phyloP scores from a whole-genome alignment of 1,284 basidiomycete species.

The Ceratobasidium sp. region DNA sequence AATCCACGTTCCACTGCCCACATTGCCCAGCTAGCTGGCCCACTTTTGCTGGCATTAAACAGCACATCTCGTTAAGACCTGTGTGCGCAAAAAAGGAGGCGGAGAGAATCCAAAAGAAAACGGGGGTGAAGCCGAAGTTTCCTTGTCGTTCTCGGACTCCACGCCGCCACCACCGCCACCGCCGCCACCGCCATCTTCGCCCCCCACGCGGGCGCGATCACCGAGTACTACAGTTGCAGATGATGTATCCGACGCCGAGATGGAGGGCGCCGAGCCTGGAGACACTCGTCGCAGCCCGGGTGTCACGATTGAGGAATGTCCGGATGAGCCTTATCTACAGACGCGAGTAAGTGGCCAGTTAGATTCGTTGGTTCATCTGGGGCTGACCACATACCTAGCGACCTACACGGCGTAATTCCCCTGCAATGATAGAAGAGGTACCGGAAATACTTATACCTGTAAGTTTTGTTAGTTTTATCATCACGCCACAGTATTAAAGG shows the following conservation, averaged over 20 bases:
- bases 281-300: neutral
- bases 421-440: no score
- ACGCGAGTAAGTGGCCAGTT: neutral
- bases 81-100: neutral
- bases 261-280: neutral
- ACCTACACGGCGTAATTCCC: neutral
- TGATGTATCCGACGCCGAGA: neutral
- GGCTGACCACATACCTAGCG: neutral
- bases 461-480: no score
- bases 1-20: neutral
- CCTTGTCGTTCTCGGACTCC: neutral
- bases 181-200: no score
- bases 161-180: neutral
- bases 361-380: neutral
- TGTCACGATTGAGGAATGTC: neutral
- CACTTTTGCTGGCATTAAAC: neutral
- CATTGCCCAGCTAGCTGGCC: neutral
- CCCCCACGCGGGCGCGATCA: no score
- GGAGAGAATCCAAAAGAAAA: neutral
- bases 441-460: no score
- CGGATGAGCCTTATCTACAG: neutral
- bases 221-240: no score
- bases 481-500: no score
- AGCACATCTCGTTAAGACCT: neutral
- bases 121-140: no score